Percentiles rank a stretch among this genome's conserved stretches.
phyloP scores from a whole-genome alignment of 495 filamentous ascomycete species.

The Aspergillus sparsus region DNA sequence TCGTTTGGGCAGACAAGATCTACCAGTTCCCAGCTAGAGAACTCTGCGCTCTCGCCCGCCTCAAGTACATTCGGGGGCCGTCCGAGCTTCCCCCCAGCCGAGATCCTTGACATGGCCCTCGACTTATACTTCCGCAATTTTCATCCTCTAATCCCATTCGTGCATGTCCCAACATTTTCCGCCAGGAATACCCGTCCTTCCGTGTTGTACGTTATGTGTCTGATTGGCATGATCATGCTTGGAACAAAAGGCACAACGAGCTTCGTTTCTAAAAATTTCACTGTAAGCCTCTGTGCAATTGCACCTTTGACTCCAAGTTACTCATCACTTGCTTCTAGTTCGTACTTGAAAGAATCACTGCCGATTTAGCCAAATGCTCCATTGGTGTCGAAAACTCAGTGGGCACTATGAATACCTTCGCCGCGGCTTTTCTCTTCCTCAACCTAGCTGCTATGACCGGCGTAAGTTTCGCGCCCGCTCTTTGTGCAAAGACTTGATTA shows the following conservation, averaged over 20 bases:
- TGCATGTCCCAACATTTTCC: conserved; percentile 53
- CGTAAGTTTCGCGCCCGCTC: conserved; percentile 29
- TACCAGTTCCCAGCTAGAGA: conserved; percentile 24
- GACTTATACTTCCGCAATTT: conserved; percentile 55
- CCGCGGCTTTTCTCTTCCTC: conserved; percentile 48
- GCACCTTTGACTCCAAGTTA: not conserved
- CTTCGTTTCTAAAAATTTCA: conserved; percentile 50
- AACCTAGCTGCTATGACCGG: conserved; percentile 53
- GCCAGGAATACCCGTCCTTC: conserved; percentile 46
- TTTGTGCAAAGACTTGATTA: not conserved
- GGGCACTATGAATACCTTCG: conserved; percentile 46
- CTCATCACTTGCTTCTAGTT: conserved; percentile 30
- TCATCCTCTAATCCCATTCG: conserved; percentile 52
- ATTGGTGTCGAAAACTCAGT: conserved; percentile 38
- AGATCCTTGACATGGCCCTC: conserved; percentile 59
- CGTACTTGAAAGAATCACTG: conserved; percentile 43
- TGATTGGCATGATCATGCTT: conserved; percentile 53
- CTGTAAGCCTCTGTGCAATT: conserved; percentile 29
- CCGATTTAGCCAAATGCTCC: conserved; percentile 43
- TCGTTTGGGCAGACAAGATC: conserved; percentile 34
- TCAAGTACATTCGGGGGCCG: conserved; percentile 28
- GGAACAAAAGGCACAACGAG: conserved; percentile 50
- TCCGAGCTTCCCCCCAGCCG: conserved; percentile 49
- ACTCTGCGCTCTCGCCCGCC: conserved; percentile 30
- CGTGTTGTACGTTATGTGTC: conserved; percentile 52